Evolutionary conservation across 352 stramenopile species (phyloP).

Genomic region (Globisporangium alternatum): DNA sequence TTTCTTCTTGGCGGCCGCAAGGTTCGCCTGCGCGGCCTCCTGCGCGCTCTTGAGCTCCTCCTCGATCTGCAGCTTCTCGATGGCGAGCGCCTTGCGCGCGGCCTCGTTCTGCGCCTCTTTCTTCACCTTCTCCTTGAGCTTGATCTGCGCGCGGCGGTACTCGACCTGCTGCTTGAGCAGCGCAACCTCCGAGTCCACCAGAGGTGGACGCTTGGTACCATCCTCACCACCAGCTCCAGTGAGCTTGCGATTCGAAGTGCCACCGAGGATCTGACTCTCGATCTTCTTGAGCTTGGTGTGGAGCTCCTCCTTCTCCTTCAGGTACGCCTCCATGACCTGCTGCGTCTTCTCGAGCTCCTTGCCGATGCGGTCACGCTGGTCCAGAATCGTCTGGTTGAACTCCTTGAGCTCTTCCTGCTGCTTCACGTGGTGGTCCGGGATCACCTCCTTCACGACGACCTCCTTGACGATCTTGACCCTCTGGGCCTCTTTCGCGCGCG

Average conservation of each 20-base stretch:
- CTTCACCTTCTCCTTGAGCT: conserved; percentile 72
- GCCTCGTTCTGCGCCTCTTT: conserved; percentile 66
- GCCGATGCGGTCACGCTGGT: conserved; percentile 70
- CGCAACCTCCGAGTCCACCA: conserved; percentile 62
- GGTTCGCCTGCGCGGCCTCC: conserved; percentile 53
- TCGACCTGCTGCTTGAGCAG: conserved; percentile 84
- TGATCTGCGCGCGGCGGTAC: conserved; percentile 72
- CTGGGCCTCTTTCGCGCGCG: conserved; percentile 29
- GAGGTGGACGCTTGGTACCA: conserved; percentile 3
- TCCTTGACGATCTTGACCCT: conserved; percentile 56
- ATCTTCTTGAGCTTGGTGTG: conserved; percentile 76
- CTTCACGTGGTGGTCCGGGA: conserved; percentile 63
- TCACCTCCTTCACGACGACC: conserved; percentile 77
- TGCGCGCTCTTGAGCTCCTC: conserved; percentile 71
- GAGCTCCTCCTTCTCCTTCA: conserved; percentile 18
- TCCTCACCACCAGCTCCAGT: conserved; percentile 9
- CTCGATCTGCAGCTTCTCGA: conserved; percentile 76
- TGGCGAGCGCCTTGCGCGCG: conserved; percentile 43
- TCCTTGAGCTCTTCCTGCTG: conserved; percentile 62
- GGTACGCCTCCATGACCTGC: conserved; percentile 60
- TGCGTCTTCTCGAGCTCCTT: conserved; percentile 74
- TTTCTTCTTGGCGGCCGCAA: conserved; percentile 58
- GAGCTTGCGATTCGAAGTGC: conserved; percentile 25
- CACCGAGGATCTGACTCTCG: conserved; percentile 73
- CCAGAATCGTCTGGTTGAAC: conserved; percentile 59